Evolutionary conservation across 257 asterid species (phyloP), one percentile per base, ranked within the genome.

Genomic region (Ehretia macrophylla): DNA sequence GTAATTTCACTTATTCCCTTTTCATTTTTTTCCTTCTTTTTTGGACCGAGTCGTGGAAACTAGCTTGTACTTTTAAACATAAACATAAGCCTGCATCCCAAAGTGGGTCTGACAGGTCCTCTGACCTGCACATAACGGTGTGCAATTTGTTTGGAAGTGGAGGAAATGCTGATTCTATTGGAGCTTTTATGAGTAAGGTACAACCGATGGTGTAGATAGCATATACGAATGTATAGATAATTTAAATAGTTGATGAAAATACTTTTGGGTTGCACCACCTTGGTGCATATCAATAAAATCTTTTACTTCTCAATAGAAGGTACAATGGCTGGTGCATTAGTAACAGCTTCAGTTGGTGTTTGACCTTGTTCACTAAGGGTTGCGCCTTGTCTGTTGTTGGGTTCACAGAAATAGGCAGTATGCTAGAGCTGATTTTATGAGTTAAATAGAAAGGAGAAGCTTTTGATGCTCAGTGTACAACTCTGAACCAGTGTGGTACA

Each of bases 1-100:
- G 98, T 88, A 74, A 17, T 56, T 13, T 42, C 54, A 21, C 12
- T 55, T 14, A 14, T 39, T 20, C 10, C 9, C 32, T 51, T 14
- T 14, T 47, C 16, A 14, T 48, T 5, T 14, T n/a, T 11, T 66
- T 23, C 11, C 12, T 10, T 42, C 35, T 27, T 27, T 27, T 27
- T 27, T 27, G 35, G 4, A 6, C 6, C 4, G 4, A 6, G 6
- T 27, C 6, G 35, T 27, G 35, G 35, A 27, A 27, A 27, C 6
- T 1, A 6, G 3, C 35, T 27, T 27, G 35, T 27, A 27, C 4
- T 27, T 27, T 27, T 1, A 3, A 27, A 27, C 4, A 27, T 27
- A 27, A 27, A 6, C 4, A 27, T 27, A 27, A 27, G 3, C 35
- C 35, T 27, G 35, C 35, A 27, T 27, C 35, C 35, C 35, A 27